Evolutionary conservation across 208 protist species (phyloP).

Genomic region (Trichomonas vaginalis): DNA sequence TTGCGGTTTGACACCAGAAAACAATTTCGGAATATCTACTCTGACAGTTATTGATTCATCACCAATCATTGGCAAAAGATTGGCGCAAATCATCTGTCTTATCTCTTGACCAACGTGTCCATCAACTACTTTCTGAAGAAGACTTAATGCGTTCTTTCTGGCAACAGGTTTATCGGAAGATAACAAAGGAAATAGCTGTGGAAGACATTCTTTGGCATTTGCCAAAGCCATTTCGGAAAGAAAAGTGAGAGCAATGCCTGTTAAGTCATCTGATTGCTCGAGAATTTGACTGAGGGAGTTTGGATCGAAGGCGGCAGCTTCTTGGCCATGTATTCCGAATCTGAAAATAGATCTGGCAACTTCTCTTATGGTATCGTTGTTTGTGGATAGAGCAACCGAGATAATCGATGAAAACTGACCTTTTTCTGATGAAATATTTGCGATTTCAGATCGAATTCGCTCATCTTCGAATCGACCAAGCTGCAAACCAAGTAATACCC

Average conservation of each 20-base stretch:
- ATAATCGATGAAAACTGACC: neutral
- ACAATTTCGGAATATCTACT: neutral
- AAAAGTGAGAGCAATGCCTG: neutral
- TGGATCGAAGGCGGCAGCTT: neutral
- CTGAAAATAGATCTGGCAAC: neutral
- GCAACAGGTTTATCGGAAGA: neutral
- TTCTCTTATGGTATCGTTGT: neutral
- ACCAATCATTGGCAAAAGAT: neutral
- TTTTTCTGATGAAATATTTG: neutral
- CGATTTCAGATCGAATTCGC: neutral
- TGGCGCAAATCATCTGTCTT: neutral
- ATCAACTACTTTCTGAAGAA: neutral
- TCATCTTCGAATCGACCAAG: neutral
- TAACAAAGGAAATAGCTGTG: conserved; percentile 8
- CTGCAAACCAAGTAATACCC: neutral
- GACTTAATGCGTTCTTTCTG: neutral
- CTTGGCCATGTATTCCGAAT: neutral
- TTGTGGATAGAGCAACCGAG: neutral
- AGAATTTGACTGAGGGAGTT: neutral
- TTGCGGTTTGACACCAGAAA: neutral
- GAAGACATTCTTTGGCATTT: neutral
- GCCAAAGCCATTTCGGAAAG: neutral
- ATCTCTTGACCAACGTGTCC: neutral
- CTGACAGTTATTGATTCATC: neutral
- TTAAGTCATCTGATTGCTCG: neutral